Evolutionary conservation across 2,329 filamentous ascomycete genomes (phyloP).

Genomic region (Furcasterigmium furcatum): DNA sequence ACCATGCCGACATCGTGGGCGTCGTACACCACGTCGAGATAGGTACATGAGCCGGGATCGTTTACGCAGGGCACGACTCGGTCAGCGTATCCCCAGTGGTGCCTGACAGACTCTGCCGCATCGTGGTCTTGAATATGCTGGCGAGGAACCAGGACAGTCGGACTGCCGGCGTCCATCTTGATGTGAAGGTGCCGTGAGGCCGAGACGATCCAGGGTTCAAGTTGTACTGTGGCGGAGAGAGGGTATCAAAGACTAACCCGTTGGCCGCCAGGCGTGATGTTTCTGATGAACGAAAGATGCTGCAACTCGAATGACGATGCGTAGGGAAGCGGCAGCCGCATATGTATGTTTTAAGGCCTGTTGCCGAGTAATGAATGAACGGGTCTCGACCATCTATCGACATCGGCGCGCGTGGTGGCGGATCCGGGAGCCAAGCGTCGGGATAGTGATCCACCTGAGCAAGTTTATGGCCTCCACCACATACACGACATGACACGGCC

Average conservation of each 20-base stretch:
- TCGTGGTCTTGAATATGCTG: slow-evolving; percentile 40
- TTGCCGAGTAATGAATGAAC: too few species aligned
- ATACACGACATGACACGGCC: too few species aligned
- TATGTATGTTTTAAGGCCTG: too few species aligned
- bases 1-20: slow-evolving; percentile 47
- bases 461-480: not conserved
- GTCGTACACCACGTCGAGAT: slow-evolving; percentile 48
- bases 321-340: not conserved
- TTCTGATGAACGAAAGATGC: too few species aligned
- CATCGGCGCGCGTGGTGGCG: not conserved
- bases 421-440: not conserved
- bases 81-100: slow-evolving; percentile 45
- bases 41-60: slow-evolving; percentile 43
- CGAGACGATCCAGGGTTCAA: not conserved
- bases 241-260: too few species aligned
- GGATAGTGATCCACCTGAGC: slow-evolving; percentile 1
- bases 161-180: slow-evolving; percentile 9
- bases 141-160: slow-evolving; percentile 8
- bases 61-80: slow-evolving; percentile 41
- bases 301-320: too few species aligned
- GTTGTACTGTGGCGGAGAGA: not conserved
- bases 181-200: not conserved
- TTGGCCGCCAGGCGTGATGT: too few species aligned
- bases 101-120: slow-evolving; percentile 27
- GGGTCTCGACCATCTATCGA: too few species aligned